A percentile compares a stretch with the other conserved stretches of the same genome.
Conservation (phyloP, 495 filamentous ascomycete species). For the Gamarada debralockiae region DNA sequence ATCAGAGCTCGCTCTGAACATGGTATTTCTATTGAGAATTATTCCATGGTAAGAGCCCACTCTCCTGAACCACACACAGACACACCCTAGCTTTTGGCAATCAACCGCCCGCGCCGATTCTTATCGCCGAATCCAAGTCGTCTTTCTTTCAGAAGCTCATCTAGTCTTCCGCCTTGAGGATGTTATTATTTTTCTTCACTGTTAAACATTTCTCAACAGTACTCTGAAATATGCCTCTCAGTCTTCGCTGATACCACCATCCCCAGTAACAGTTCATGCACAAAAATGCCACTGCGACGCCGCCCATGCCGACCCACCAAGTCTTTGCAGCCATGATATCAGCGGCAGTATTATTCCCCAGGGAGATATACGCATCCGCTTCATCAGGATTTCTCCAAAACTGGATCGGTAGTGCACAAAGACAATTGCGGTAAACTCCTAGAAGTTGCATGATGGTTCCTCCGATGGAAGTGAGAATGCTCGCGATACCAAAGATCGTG, state of each 20-base stretch:
- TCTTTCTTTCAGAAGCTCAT: no score
- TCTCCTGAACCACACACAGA: no score
- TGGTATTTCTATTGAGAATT: no score
- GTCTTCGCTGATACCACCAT: conserved; percentile 12
- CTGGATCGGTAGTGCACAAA: conserved; percentile 2
- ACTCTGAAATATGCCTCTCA: neutral
- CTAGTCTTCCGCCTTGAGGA: no score
- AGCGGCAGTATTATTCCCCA: conserved; percentile 2
- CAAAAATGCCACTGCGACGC: conserved; percentile 6
- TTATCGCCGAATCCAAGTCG: no score
- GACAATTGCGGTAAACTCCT: conserved; percentile 11
- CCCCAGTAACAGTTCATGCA: conserved; percentile 5
- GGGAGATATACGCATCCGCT: neutral
- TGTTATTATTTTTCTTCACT: no score
- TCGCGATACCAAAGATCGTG: neutral
- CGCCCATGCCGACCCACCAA: conserved; percentile 11
- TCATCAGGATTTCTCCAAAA: neutral
- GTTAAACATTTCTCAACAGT: neutral
- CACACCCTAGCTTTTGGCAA: no score
- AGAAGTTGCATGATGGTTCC: conserved; percentile 10
- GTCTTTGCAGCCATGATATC: conserved; percentile 1
- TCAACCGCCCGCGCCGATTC: no score
- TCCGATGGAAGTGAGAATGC: neutral
- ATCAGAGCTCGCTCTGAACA: no score
- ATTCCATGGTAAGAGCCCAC: no score